Evolutionary conservation across 176 grass and related monocot species (phyloP), one percentile per base, ranked within the genome.

Genomic region (Oryza rufipogon): DNA sequence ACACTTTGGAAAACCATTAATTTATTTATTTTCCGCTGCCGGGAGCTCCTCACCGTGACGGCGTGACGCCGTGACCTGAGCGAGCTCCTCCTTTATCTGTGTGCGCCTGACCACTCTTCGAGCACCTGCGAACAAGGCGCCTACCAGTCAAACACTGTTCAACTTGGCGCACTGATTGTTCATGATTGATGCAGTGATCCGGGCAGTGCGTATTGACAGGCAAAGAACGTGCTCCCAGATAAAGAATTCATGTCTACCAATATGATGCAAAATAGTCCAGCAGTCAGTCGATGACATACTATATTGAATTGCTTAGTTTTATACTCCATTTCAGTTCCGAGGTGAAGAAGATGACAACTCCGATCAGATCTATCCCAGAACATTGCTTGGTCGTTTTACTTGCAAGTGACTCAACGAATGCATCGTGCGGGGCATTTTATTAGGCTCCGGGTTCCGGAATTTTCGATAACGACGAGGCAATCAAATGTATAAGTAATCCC

Each of bases 301-400:
- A 19, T 4, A 60, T 19, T 61, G 56, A 22, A 61, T n/a, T 60
- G 28, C 10, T 70, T 17, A 41, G 10, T 25, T 68, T 15, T 67
- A 22, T 38, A 8, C 39, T 41, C 6, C 39, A 52, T 17, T 34
- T 34, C 46, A 38, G 38, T 17, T 32, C 66, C 36, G 20, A 70
- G 30, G 54, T 11, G 68, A 71, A 81, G 11, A 25, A 56, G 68
- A 39, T 16, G 69, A 22, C 77, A 58, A 56, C 70, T 45, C 32
- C 23, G 11, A 28, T 23, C 45, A 80, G 70, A 81, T 58, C 45
- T 64, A n/a, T 9, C 20, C 70, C 52, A n/a, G n/a, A 61, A 61
- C 20, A 61, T 61, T 8, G 56, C 56, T 20, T 61, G 70, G 19
- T 73, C 61, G 39, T 68, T 38, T 74, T 58, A 65, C 74, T 88